Evolutionary conservation across 192 early-diverging fungal genomes (phyloP).

Genomic region (Podila verticillata): DNA sequence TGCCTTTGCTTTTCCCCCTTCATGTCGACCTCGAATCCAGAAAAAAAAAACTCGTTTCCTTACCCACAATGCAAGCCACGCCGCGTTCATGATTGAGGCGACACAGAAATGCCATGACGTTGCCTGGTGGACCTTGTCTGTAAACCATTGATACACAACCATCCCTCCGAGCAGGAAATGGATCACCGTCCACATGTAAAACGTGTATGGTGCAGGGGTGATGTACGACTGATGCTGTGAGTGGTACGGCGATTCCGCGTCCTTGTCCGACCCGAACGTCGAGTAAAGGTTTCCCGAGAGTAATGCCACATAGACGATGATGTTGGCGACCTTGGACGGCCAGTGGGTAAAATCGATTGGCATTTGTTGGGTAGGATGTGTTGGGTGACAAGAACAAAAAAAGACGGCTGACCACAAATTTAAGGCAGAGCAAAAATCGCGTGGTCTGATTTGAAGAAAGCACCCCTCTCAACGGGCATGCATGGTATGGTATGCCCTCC

Average conservation of each 20-base stretch:
- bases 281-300: slow-evolving; percentile 42
- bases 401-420: no score
- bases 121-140: slow-evolving; percentile 64
- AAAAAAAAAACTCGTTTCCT: not conserved
- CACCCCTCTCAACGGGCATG: no score
- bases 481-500: no score
- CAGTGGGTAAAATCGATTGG: slow-evolving; percentile 38
- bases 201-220: slow-evolving; percentile 70
- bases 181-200: slow-evolving; percentile 70
- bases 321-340: slow-evolving; percentile 46
- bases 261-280: slow-evolving; percentile 34
- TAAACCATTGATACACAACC: slow-evolving; percentile 70
- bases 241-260: slow-evolving; percentile 30
- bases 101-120: slow-evolving; percentile 70
- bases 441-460: no score
- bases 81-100: slow-evolving; percentile 61
- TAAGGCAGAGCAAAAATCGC: no score
- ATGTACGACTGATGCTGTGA: slow-evolving; percentile 65
- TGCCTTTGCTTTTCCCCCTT: no score
- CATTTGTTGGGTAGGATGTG: slow-evolving; percentile 7
- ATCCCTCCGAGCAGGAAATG: slow-evolving; percentile 72
- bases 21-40: no score
- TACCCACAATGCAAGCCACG: slow-evolving; percentile 72
- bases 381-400: not conserved
- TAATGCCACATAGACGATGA: slow-evolving; percentile 39